Percentiles rank a stretch among this genome's conserved stretches.
These are phyloP conservation scores for Puya raimondii DNA, from an alignment of 176 grass and related monocot species.

Conservation along the genomic window DNA sequence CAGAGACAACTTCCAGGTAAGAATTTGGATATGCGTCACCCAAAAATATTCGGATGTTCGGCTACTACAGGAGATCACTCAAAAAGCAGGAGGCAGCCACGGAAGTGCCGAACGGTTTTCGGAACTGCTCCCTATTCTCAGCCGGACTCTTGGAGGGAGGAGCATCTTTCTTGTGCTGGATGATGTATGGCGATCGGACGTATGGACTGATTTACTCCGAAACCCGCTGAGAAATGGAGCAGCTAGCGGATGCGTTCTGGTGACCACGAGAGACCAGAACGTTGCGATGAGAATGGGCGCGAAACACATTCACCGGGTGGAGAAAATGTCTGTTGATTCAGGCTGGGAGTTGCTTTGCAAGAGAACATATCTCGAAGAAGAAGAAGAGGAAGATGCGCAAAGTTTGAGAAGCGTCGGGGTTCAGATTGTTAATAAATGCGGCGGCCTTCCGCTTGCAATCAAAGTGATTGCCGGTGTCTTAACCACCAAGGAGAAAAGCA, in stretches of 20 bases:
- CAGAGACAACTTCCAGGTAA: conserved; percentile 11
- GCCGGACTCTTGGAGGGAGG: neutral
- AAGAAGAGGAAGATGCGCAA: conserved; percentile 16
- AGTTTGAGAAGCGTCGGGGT: neutral
- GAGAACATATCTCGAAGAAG: conserved; percentile 18
- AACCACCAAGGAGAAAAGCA: neutral
- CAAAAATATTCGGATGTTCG: neutral
- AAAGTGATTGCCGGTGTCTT: conserved; percentile 16
- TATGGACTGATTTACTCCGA: conserved; percentile 21
- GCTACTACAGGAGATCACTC: conserved; percentile 16
- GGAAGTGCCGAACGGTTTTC: conserved; percentile 1
- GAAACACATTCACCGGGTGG: conserved; percentile 18
- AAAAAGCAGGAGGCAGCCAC: neutral
- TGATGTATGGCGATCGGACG: conserved; percentile 29
- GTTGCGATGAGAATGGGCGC: conserved; percentile 16
- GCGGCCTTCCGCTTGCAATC: conserved; percentile 37
- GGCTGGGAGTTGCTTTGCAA: conserved; percentile 33
- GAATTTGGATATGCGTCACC: conserved; percentile 25
- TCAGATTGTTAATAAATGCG: conserved; percentile 31
- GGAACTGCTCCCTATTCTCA: conserved; percentile 14
- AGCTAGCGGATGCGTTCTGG: conserved; percentile 13
- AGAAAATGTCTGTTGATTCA: conserved; percentile 9
- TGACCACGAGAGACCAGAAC: conserved; percentile 23
- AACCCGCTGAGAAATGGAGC: conserved; percentile 11
- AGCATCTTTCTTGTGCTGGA: conserved; percentile 31